Conservation (phyloP, 768 basidiomycete species). For the Kwoniella sp. region DNA sequence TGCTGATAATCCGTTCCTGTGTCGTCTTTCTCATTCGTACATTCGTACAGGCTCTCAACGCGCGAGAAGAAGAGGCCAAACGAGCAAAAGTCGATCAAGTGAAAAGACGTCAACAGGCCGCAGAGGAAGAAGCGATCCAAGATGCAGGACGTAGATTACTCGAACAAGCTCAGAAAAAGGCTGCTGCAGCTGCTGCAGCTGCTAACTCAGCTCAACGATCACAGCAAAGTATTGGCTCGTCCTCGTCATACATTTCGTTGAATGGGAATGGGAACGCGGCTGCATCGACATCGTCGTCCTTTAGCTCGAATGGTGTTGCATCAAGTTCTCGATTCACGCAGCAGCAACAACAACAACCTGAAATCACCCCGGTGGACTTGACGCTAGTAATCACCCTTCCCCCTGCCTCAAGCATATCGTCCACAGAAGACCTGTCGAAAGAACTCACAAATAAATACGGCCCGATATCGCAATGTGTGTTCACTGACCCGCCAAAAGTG, state of each 20-base stretch:
- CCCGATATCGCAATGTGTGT: constrained; percentile 38
- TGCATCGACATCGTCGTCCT: no score
- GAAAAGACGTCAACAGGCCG: constrained; percentile 26
- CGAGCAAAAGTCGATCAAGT: constrained; percentile 41
- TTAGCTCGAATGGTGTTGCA: constrained; percentile 10
- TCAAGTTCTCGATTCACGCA: not conserved
- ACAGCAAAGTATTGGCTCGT: not conserved
- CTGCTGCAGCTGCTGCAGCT: constrained; percentile 23
- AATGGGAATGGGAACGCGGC: not conserved
- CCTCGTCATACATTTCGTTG: not conserved
- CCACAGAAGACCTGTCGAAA: constrained; percentile 18
- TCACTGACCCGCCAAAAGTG: constrained; percentile 26
- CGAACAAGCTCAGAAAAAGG: constrained; percentile 44
- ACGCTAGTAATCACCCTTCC: constrained; percentile 50
- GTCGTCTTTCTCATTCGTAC: not conserved
- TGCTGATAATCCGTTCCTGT: no score
- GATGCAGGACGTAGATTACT: constrained; percentile 48
- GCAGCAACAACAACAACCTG: constrained; percentile 23
- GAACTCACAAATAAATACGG: constrained; percentile 40
- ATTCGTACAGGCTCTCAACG: constrained; percentile 36
- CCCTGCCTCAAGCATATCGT: constrained; percentile 15
- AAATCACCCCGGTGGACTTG: constrained; percentile 42
- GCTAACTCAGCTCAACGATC: not conserved
- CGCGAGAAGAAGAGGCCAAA: constrained; percentile 54
- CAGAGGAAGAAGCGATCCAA: constrained; percentile 50